phyloP scores from a whole-genome alignment of 2,329 filamentous ascomycete genomes.

The Diaporthe australafricana region DNA sequence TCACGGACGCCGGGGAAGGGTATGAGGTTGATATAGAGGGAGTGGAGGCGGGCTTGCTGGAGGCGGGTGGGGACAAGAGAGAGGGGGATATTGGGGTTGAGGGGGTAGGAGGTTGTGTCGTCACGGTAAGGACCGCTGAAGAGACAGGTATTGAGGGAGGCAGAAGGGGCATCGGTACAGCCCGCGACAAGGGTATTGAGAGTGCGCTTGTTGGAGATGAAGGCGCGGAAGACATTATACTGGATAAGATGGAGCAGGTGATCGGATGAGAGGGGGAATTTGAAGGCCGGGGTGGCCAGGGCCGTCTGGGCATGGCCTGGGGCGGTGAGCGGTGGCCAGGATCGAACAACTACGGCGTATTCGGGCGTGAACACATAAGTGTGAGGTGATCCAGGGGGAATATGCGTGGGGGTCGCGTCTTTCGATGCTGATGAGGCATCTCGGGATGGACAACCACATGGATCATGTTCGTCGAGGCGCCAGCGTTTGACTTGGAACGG shows the following conservation, averaged over 20 bases:
- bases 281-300: background rate
- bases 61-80: background rate
- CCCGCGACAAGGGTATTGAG: background rate
- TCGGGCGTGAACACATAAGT: no score
- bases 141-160: no score
- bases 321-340: background rate
- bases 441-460: background rate
- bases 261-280: background rate
- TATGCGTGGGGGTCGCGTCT: background rate
- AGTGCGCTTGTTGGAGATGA: background rate
- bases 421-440: background rate
- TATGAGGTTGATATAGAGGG: background rate
- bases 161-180: no score
- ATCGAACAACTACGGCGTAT: no score
- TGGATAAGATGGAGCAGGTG: constrained; percentile 11
- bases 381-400: background rate
- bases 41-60: background rate
- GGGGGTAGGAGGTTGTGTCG: background rate
- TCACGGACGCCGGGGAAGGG: background rate
- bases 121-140: background rate
- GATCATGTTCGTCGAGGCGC: background rate
- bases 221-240: background rate
- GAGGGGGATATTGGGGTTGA: background rate
- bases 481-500: background rate
- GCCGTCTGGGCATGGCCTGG: background rate